Conservation (phyloP, 192 early-diverging fungal species). For the Coemansia sp. region DNA sequence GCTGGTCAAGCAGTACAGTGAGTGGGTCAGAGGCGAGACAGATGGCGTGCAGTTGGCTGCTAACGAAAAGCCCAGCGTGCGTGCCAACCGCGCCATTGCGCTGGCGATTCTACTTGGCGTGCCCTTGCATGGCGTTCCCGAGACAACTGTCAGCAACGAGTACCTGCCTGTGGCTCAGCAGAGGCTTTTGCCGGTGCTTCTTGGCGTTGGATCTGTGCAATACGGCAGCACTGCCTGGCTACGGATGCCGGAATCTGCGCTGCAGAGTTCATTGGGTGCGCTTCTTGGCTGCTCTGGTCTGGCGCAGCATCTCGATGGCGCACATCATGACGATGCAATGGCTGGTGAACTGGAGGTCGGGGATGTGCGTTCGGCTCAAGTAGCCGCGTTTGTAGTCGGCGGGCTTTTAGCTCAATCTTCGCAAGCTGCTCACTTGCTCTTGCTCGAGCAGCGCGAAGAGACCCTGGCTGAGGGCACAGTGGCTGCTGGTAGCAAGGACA, state of each 20-base stretch:
- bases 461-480: background rate
- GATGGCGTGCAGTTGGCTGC: constrained; percentile 9
- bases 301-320: background rate
- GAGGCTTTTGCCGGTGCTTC: constrained; percentile 16
- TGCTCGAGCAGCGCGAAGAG: constrained; percentile 1
- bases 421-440: constrained; percentile 13
- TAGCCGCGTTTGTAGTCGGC: constrained; percentile 22
- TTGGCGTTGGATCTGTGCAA: constrained; percentile 34
- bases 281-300: constrained; percentile 33
- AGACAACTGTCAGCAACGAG: constrained; percentile 30
- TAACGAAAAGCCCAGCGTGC: constrained; percentile 20
- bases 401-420: constrained; percentile 27
- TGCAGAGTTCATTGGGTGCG: constrained; percentile 16
- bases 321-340: background rate
- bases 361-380: constrained; percentile 29
- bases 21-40: constrained; percentile 12
- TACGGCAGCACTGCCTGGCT: constrained; percentile 40
- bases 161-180: constrained; percentile 31
- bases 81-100: constrained; percentile 20
- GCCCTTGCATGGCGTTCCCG: constrained; percentile 42
- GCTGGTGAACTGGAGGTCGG: constrained; percentile 8
- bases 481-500: background rate
- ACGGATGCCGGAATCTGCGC: constrained; percentile 14
- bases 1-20: constrained; percentile 19
- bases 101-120: constrained; percentile 38